Base-by-base conservation (phyloP, 495 filamentous ascomycete species). In the Penicillium atrosanguineum region DNA sequence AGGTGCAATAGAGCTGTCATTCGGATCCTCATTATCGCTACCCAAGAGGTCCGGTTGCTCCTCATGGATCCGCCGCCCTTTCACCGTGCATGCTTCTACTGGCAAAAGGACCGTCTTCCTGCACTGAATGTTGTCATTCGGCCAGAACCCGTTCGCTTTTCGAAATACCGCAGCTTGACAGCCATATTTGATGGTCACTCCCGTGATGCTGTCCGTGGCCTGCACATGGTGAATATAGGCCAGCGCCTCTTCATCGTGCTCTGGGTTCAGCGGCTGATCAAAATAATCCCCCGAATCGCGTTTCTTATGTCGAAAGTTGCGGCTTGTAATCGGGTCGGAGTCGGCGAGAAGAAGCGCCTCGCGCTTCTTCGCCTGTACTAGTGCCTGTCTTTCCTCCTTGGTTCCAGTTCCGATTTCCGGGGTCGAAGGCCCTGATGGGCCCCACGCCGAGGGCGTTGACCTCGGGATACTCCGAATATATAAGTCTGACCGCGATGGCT, bases 131-230 rank as follows among this genome's bases (percentile, higher is more conserved):
- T 81, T 87, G 65, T 97, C 95, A 53, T 89, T 89, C 7, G 90
- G 89, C 94, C 94, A 97, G 59, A 98, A 81, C 16, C 93, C 83
- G 63, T 98, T 98, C 23, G 90, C 88, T 64, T 90, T 91, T 21
- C 87, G 74, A 52, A 98, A 88, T 0, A 88, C 77, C 25, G 87
- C 84, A 42, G 88, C 79, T 53, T 86, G 82, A 61, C 91, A 96
- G 56, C 87, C 87, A 69, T 94, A 98, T 55, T 84, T 87, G 40
- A 98, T 89, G 23, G 89, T 87, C 18, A 98, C 86, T 3, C 94
- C 92, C 1, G 90, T 90, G 52, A 96, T 83, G 12, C 89, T 96
- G 63, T 97, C 95, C 28, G 79, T 79, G 5, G 85, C 78, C 52
- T 83, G 82, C 3, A 98, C 92, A 52, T 85, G 86, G 69, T 98